A percentile compares a stretch with the other conserved stretches of the same genome.
Evolutionary conservation across 768 basidiomycete genomes (phyloP).

Genomic region (Pleurotus tuoliensis): DNA sequence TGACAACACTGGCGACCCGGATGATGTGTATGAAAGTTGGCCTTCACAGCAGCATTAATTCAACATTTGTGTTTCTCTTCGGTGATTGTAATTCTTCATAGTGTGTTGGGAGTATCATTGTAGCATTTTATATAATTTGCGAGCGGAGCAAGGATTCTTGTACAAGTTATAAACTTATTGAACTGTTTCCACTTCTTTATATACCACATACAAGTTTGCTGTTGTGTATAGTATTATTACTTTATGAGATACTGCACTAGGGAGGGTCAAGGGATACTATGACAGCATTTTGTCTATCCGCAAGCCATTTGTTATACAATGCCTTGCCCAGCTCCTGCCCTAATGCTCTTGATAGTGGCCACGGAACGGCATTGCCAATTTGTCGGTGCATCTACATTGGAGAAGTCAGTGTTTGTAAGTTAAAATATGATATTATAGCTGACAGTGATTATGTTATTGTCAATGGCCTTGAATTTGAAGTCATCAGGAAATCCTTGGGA

Average conservation of each 20-base stretch:
- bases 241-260: no score
- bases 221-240: no score
- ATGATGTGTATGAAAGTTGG: neutral
- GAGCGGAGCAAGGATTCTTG: no score
- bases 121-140: no score
- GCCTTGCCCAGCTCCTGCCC: constrained; percentile 58
- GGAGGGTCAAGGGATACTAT: constrained; percentile 13
- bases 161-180: no score
- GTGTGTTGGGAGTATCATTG: neutral
- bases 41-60: no score
- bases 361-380: constrained; percentile 77
- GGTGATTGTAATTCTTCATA: no score
- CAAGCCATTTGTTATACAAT: constrained; percentile 48
- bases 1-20: neutral
- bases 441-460: constrained; percentile 56
- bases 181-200: no score
- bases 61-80: no score
- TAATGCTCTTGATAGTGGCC: constrained; percentile 58
- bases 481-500: constrained; percentile 79
- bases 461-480: constrained; percentile 54
- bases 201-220: no score
- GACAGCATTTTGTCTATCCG: constrained; percentile 31
- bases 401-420: neutral
- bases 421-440: constrained; percentile 18
- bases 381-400: constrained; percentile 65